Evolutionary conservation across 2,329 filamentous ascomycete species (phyloP), one percentile per base, ranked within the genome.

Genomic region (Pleomassaria siparia): DNA sequence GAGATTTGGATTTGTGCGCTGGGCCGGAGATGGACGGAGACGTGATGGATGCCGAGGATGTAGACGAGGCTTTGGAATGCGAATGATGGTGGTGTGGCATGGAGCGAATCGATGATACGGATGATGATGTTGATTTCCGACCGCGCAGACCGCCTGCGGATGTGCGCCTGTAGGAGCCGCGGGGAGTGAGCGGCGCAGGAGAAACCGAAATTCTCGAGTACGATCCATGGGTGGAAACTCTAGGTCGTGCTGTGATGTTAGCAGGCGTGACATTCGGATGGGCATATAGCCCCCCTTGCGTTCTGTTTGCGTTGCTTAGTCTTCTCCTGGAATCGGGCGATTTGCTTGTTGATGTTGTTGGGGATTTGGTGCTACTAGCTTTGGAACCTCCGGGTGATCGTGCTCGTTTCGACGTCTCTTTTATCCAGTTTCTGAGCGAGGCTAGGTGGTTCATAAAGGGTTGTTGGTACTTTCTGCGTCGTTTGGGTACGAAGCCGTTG

Each of bases 61-160:
- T 94, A 0, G 91, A 96, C 0, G 89, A 95, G 0, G 94, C 91
- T 72, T 97, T 97, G 18, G 91, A 96, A 69, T 96, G 92, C 1
- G 87, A 86, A 66, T 90, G 87, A 57, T 91, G 89, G 62, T 92
- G 91, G 64, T 68, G 64, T 28, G 66, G 67, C 65, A 97, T 90
- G 36, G 88, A 95, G 49, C 94, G 86, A 47, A 99, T 86, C 0
- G 91, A 96, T 1, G 91, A 96, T 13, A 99, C 85, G 0, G 91
- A 97, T 0, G 91, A 96, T 0, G 91, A 96, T 0, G 94, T 99
- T 0, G 92, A 97, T 69, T 97, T 97, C 51, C 94, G 84, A 29
- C 94, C 92, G 22, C 91, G 84, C 36, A 97, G 80, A 24, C 92
- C 91, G 35, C 81, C 83, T 4, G 90, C 95, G 2, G 90, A 95